Base-by-base conservation (phyloP, 495 filamentous ascomycete species). In the Bryoglossum gracile region DNA sequence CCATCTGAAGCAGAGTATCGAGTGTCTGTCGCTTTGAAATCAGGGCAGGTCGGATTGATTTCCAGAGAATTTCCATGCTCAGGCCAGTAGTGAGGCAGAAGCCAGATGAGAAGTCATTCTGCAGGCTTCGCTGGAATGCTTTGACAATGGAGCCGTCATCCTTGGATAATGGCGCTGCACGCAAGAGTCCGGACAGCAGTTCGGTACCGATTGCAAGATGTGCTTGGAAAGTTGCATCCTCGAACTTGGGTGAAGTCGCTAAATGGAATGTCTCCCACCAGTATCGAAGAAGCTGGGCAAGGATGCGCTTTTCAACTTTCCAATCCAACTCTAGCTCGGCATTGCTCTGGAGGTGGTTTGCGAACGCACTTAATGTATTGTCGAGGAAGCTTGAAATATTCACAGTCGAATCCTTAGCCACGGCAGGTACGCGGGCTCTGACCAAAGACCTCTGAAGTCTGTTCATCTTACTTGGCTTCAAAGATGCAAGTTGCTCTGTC, bases 31-130 rank as follows among this genome's bases (percentile, higher is more conserved):
- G 59, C 2, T 61, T 56, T 1, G 48, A 18, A 6, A 75, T 65
- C 1, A 71, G 67, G 26, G 65, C 58, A 10, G 89, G 89, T 55
- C 80, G 75, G 55, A 91, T 78, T 0, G 65, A 53, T 30, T 74
- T 73, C 92, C 92, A 98, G 1, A 97, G 71, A 21, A 64, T 65
- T 60, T 95, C 87, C 87, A 97, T 95, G 51, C 79, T 82, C 14
- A 88, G 72, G 1, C 90, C 90, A 2, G 80, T 90, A 0, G 69
- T 77, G 5, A 92, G 66, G 36, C 81, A 77, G 58, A 78, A 78
- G 2, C 67, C 71, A 10, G 68, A 61, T 2, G 62, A 56, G 34
- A 78, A 77, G 5, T 52, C 61, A 3, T 53, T 54, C 1, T 55
- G 26, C 4, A 62, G 45, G 25, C 32, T 49, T 2, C 36, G 3